Conservation (phyloP, 23 red algal genomes). For the Gracilariopsis chorda region DNA sequence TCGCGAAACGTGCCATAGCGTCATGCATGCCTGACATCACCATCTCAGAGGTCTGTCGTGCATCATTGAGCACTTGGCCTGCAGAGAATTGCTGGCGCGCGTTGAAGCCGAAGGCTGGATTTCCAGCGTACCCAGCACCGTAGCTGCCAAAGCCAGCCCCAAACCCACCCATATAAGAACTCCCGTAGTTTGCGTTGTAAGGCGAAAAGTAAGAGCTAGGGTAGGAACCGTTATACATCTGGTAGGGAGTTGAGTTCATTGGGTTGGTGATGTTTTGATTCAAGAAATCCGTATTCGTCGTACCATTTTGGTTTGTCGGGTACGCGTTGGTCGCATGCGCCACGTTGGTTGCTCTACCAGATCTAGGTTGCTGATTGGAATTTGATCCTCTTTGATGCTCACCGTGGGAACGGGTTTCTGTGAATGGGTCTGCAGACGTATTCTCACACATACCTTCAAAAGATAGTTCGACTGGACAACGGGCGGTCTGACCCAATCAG, state of each 20-base stretch:
- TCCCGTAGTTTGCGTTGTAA: background rate
- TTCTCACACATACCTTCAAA: too few species aligned
- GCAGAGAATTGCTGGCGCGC: background rate
- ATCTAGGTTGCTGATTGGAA: too few species aligned
- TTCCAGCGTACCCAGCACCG: background rate
- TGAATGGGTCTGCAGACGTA: too few species aligned
- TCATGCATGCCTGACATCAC: conserved; percentile 62
- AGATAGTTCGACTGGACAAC: too few species aligned
- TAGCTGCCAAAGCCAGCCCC: background rate
- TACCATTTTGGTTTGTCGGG: too few species aligned
- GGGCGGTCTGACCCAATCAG: too few species aligned
- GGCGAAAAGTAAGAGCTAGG: background rate
- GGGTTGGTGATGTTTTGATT: too few species aligned
- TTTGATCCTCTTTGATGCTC: too few species aligned
- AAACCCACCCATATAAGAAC: conserved; percentile 5
- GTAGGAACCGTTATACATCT: background rate
- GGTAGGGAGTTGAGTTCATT: background rate
- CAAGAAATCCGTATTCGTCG: too few species aligned
- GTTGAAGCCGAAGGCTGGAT: background rate
- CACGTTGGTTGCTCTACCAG: too few species aligned
- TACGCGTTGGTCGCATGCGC: too few species aligned
- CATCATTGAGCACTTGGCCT: background rate
- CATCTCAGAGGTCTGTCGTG: background rate
- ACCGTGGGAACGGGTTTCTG: too few species aligned
- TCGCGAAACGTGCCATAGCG: conserved; percentile 86